Conservation (phyloP, 495 filamentous ascomycete genomes). For the Penicillium riverlandense region DNA sequence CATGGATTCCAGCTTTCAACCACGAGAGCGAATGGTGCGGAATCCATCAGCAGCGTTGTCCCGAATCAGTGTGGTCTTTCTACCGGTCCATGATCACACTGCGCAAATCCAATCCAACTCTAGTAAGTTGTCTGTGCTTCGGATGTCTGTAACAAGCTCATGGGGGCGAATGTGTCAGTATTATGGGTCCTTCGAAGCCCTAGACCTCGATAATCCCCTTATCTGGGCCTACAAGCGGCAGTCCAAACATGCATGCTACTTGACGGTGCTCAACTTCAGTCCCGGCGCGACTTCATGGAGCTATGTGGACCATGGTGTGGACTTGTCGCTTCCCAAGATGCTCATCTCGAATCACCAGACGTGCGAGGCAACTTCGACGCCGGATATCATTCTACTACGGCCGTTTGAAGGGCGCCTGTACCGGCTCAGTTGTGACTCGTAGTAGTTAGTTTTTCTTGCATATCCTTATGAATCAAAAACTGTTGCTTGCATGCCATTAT, state of each 20-base stretch:
- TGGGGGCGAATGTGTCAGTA: neutral
- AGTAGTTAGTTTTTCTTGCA: neutral
- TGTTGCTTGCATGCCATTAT: neutral
- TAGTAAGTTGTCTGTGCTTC: constrained; percentile 1
- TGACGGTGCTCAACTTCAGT: constrained; percentile 11
- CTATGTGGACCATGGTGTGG: constrained; percentile 3
- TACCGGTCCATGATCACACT: constrained; percentile 30
- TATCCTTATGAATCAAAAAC: neutral
- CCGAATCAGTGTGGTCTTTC: constrained; percentile 26
- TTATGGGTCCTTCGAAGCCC: constrained; percentile 2
- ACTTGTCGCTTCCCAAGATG: constrained; percentile 1
- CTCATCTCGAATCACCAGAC: constrained; percentile 4
- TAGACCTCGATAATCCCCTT: constrained; percentile 4
- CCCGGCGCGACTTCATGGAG: constrained; percentile 1
- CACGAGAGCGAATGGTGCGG: constrained; percentile 30
- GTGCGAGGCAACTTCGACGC: neutral
- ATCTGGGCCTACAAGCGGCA: constrained; percentile 6
- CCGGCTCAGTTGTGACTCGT: neutral
- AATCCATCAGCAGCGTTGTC: constrained; percentile 21
- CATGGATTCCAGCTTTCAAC: constrained; percentile 42
- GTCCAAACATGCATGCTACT: constrained; percentile 4
- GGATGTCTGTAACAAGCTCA: neutral
- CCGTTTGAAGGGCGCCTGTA: constrained; percentile 6
- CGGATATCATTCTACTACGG: constrained; percentile 1
- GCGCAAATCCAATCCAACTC: constrained; percentile 15